phyloP scores from a whole-genome alignment of 23 red algal species.

The Gracilaria domingensis region DNA sequence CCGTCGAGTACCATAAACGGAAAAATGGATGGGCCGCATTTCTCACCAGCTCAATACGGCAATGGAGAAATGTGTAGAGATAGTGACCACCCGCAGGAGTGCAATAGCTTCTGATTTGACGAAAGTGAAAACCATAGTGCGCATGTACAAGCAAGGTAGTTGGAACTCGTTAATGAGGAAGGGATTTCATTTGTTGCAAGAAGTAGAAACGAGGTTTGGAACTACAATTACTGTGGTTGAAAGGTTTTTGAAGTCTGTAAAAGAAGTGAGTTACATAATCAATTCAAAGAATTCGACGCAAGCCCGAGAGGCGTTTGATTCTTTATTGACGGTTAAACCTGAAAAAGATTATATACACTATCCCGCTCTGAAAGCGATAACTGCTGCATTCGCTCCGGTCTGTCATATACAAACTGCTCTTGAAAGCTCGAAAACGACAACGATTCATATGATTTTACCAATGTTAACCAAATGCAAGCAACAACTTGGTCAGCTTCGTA shows the following conservation, averaged over 20 bases:
- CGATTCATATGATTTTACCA: no score
- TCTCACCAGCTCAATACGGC: slow-evolving; percentile 40
- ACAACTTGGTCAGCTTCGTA: no score
- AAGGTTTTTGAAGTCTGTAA: not conserved
- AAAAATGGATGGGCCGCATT: slow-evolving; percentile 40
- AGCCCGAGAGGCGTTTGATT: no score
- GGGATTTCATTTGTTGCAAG: slow-evolving; percentile 20
- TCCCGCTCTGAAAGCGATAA: no score
- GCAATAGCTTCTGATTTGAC: slow-evolving; percentile 10
- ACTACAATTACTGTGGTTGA: slow-evolving; percentile 33
- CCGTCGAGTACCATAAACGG: not conserved
- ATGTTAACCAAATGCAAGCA: no score
- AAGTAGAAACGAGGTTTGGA: slow-evolving; percentile 48
- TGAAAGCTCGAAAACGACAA: no score
- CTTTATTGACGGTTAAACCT: no score
- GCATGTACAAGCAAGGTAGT: slow-evolving; percentile 29
- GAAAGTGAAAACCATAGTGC: slow-evolving; percentile 30
- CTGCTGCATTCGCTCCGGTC: no score
- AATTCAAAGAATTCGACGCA: no score
- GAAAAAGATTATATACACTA: no score
- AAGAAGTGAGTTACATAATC: no score
- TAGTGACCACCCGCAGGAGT: not conserved
- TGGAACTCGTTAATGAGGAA: not conserved
- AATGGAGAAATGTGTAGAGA: slow-evolving; percentile 15
- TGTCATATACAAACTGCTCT: no score